Base-by-base conservation (phyloP, 1,139 yeast species). In the Suhomyces bolitotheri region DNA sequence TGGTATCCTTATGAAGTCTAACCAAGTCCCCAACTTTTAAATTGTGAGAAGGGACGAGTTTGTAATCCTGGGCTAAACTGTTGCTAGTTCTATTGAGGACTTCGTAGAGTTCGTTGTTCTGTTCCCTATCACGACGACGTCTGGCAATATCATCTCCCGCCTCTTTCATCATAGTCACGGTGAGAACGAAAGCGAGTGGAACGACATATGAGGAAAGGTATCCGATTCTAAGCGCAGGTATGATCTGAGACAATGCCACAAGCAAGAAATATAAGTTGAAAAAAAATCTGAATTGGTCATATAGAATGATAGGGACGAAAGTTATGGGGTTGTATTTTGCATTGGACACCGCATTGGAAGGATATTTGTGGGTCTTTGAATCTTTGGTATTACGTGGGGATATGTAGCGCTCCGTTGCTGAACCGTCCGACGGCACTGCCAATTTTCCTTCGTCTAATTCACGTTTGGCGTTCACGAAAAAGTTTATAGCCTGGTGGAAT, bases 201-300 rank as follows among this genome's bases (percentile, higher is more conserved):
- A 90, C 96, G 24, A 94, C 73, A 57, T 94, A 94, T 3, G 97
- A 86, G 1, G 96, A 85, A 28, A 94, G 68, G 55, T 90, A 94
- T 7, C 99, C 99, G 24, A 94, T 92, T 47, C 97, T 71, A 40
- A 94, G 71, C 10, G 82, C 88, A 1, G 97, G 97, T n/a, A 94
- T 73, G 4, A 84, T 82, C 61, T 94, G 98, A 2, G 97, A 89
- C 40, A 94, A 71, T 14, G 98, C 98, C 45, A 94, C 98, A 25
- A 94, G 56, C 36, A 94, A 65, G 56, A 94, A 94, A 61, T 94
- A 94, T 35, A 94, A 66, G 60, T 94, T 94, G 73, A 89, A 94
- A 61, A 94, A 94, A 60, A 92, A 92, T 63, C 89, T 89, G 78
- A 94, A 94, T 66, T 94, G 99, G 58, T 92, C 97, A 58, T 85